Percentiles rank a stretch among this genome's conserved stretches.
These are phyloP conservation scores for Aspergillus novofumigatus DNA, from an alignment of 2,329 filamentous ascomycete species.

Conservation along the genomic window DNA sequence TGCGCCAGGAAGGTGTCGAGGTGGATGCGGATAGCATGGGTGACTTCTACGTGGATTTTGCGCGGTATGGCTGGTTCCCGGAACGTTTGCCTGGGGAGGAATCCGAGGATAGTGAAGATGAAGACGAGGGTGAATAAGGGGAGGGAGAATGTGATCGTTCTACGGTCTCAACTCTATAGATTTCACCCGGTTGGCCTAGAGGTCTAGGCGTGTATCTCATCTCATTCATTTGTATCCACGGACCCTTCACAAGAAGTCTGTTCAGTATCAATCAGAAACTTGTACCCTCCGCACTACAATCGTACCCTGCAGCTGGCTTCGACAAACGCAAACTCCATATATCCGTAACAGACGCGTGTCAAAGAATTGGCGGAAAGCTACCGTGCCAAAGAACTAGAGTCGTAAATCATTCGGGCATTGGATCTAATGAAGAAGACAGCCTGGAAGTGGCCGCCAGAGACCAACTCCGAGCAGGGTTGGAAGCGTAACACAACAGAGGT, in stretches of 20 bases:
- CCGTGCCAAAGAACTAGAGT: not conserved
- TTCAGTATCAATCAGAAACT: slow-evolving; percentile 5
- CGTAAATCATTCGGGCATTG: not conserved
- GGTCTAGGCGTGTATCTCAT: not conserved
- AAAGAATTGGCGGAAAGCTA: not conserved
- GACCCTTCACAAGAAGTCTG: slow-evolving; percentile 5
- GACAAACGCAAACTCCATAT: slow-evolving; percentile 1
- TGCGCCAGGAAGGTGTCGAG: slow-evolving; percentile 40
- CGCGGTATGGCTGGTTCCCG: slow-evolving; percentile 48
- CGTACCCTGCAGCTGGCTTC: slow-evolving; percentile 3
- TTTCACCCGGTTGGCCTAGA: not conserved
- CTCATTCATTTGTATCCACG: slow-evolving; percentile 5
- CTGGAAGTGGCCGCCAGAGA: slow-evolving; percentile 1
- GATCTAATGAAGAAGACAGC: not conserved
- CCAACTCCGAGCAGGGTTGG: not conserved
- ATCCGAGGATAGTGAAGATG: slow-evolving; percentile 35
- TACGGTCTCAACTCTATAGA: not conserved
- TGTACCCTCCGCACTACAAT: not conserved
- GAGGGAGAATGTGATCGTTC: slow-evolving; percentile 11
- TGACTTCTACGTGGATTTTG: slow-evolving; percentile 42
- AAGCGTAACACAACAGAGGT: not conserved
- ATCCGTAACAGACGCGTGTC: not conserved
- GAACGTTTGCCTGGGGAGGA: slow-evolving; percentile 37
- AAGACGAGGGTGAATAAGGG: slow-evolving; percentile 9
- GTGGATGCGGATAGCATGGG: slow-evolving; percentile 41